phyloP scores from a whole-genome alignment of 2,329 filamentous ascomycete species.

The Colletotrichum kahawae region DNA sequence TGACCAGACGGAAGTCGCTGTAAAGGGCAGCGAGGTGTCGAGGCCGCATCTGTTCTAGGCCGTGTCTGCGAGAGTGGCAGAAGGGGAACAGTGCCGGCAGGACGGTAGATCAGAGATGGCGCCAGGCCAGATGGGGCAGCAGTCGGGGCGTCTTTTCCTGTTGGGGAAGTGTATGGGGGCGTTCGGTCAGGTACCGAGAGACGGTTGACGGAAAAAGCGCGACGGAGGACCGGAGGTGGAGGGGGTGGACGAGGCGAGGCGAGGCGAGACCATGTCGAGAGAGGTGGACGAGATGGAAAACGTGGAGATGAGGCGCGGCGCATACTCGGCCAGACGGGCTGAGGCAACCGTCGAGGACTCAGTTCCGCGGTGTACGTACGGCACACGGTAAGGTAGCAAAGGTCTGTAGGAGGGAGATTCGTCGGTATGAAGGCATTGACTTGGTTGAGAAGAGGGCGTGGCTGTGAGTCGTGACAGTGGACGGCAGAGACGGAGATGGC shows the following conservation, averaged over 20 bases:
- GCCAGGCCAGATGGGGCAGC: neutral
- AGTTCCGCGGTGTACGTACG: neutral
- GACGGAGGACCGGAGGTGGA: constrained; percentile 4
- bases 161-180: neutral
- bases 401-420: neutral
- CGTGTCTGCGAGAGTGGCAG: constrained; percentile 8
- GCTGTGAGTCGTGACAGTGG: neutral
- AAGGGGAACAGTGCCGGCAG: constrained; percentile 19
- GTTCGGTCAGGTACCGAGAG: constrained; percentile 19
- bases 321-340: constrained; percentile 18
- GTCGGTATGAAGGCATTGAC: neutral
- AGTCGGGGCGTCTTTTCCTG: neutral
- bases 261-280: neutral
- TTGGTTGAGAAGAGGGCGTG: neutral
- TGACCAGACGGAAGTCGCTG: constrained; percentile 5
- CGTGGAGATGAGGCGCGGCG: constrained; percentile 18
- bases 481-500: neutral
- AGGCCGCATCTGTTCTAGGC: constrained; percentile 12
- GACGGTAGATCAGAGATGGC: constrained; percentile 6
- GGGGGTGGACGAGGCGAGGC: neutral
- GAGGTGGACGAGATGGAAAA: neutral
- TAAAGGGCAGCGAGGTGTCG: constrained; percentile 11
- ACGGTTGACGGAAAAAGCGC: constrained; percentile 20
- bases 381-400: neutral
- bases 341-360: neutral